These are phyloP conservation scores for Capsella rubella DNA, from an alignment of 441 rosid genomes.

Conservation along the genomic window DNA sequence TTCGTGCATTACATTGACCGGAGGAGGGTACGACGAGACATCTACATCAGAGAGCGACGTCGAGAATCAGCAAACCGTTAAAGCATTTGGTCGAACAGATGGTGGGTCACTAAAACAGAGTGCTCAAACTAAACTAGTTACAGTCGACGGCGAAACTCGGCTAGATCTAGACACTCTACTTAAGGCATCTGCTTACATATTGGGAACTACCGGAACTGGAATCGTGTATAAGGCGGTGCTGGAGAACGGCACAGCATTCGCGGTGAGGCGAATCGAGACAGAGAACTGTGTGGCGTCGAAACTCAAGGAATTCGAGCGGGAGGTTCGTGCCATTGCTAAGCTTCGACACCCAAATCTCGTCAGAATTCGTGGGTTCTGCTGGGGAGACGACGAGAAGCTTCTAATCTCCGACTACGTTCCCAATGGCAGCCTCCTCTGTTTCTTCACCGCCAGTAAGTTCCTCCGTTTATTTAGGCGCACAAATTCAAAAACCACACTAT, in stretches of 20 bases:
- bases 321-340: slow-evolving; percentile 63
- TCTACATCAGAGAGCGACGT: slow-evolving; percentile 57
- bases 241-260: slow-evolving; percentile 64
- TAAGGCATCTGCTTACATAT: slow-evolving; percentile 69
- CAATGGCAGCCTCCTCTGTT: slow-evolving; percentile 69
- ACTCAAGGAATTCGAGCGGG: slow-evolving; percentile 72
- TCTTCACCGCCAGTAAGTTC: slow-evolving; percentile 58
- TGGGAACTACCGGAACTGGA: slow-evolving; percentile 65
- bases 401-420: slow-evolving; percentile 72
- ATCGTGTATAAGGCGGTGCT: slow-evolving; percentile 87
- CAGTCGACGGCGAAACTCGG: slow-evolving; percentile 71
- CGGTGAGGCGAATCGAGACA: slow-evolving; percentile 79
- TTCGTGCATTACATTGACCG: slow-evolving; percentile 54
- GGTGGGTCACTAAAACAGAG: slow-evolving; percentile 31
- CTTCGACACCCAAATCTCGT: slow-evolving; percentile 81
- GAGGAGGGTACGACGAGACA: slow-evolving; percentile 52
- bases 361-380: slow-evolving; percentile 70
- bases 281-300: slow-evolving; percentile 56
- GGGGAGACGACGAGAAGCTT: slow-evolving; percentile 90
- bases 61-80: slow-evolving; percentile 33
- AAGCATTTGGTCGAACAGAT: slow-evolving; percentile 26
- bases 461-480: slow-evolving; percentile 16
- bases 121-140: slow-evolving; percentile 53
- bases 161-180: slow-evolving; percentile 75
- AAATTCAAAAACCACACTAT: background rate